Evolutionary conservation across 2,329 filamentous ascomycete genomes (phyloP).

Genomic region (Aspergillus bombycis): DNA sequence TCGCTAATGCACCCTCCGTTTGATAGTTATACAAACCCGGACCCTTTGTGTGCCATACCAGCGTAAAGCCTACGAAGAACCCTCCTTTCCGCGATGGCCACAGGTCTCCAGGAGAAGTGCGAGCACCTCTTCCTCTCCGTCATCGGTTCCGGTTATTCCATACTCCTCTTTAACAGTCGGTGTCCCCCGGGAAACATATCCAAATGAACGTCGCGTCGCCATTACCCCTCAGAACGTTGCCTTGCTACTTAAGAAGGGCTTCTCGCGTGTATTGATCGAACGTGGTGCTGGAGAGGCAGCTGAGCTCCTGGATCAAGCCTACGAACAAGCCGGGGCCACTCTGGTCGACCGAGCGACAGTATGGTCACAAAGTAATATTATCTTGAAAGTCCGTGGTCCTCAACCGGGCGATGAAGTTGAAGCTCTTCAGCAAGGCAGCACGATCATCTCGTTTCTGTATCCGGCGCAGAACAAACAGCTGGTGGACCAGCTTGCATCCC

Average conservation of each 20-base stretch:
- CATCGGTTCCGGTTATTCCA: constrained; percentile 48
- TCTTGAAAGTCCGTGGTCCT: constrained; percentile 82
- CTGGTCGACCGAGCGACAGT: constrained; percentile 70
- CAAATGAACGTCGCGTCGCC: constrained; percentile 79
- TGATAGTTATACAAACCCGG: constrained; percentile 23
- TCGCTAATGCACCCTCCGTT: constrained; percentile 7
- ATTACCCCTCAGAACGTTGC: constrained; percentile 83
- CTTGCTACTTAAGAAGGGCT: constrained; percentile 83
- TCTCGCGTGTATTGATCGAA: constrained; percentile 75
- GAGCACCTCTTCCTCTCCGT: constrained; percentile 25
- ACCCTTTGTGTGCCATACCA: constrained; percentile 16
- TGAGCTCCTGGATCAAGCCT: constrained; percentile 76
- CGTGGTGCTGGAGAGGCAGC: constrained; percentile 77
- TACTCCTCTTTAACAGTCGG: constrained; percentile 76
- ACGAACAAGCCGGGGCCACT: constrained; percentile 76
- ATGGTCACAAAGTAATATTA: constrained; percentile 75
- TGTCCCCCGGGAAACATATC: constrained; percentile 76
- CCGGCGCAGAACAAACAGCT: constrained; percentile 77
- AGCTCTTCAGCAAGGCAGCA: constrained; percentile 68
- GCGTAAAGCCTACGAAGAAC: constrained; percentile 8
- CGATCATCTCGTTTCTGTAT: constrained; percentile 81
- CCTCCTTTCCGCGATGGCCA: constrained; percentile 18
- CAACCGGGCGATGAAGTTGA: constrained; percentile 68
- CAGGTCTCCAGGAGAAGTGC: constrained; percentile 24
- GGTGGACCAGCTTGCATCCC: constrained; percentile 71